These are phyloP conservation scores for sorghum (Sorghum bicolor) DNA, from an alignment of 176 grass and related monocot species.

Conservation along the genomic window Sorghum_bicolor_NCBIv3 NC_012870.2:9249501-9250000, in stretches of 20 bases:
- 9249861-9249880: background rate
- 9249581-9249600: background rate
- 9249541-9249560: slow-evolving; percentile 51
- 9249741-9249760: background rate
- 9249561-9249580: background rate
- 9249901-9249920: background rate
- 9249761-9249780: background rate
- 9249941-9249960: background rate
- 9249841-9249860: background rate
- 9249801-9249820: background rate
- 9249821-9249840: background rate
- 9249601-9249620: background rate
- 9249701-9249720: slow-evolving; percentile 81
- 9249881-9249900: background rate
- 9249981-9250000: background rate
- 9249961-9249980: background rate
- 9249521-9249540: slow-evolving; percentile 79
- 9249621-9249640: background rate
- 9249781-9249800: background rate
- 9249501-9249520: slow-evolving; percentile 41
- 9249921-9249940: background rate
- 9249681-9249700: background rate
- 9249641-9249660: background rate
- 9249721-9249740: slow-evolving; percentile 73
- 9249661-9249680: background rate